Percentiles rank a stretch among this genome's conserved stretches.
Evolutionary conservation across 108 stramenopile species (phyloP).

Genomic region (Stephanodiscus triporus): DNA sequence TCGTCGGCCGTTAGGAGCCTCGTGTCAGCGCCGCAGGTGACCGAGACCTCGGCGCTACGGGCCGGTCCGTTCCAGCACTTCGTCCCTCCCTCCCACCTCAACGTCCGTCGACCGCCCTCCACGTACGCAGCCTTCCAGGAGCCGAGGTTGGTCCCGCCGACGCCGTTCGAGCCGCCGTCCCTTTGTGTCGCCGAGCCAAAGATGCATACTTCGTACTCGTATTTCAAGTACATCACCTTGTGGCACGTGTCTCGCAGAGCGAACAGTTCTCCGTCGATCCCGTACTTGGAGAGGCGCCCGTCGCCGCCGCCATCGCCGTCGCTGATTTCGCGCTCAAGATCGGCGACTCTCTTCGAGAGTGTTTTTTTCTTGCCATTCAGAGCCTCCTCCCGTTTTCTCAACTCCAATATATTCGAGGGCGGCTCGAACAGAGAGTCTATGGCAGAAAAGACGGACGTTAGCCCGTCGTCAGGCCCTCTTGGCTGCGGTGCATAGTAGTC

Average conservation of each 20-base stretch:
- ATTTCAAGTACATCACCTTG: slow-evolving; percentile 65
- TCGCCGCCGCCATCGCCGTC: slow-evolving; percentile 30
- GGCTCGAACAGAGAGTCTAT: slow-evolving; percentile 1
- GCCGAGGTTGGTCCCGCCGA: slow-evolving; percentile 64
- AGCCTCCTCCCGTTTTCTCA: slow-evolving; percentile 2
- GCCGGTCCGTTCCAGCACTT: slow-evolving; percentile 88
- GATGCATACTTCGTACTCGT: slow-evolving; percentile 82
- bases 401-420: slow-evolving; percentile 4
- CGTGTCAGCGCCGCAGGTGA: slow-evolving; percentile 75
- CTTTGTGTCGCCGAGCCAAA: slow-evolving; percentile 70
- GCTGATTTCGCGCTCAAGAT: slow-evolving; percentile 55
- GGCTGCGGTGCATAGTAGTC: slow-evolving; percentile 51
- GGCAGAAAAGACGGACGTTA: slow-evolving; percentile 39
- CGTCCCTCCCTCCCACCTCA: slow-evolving; percentile 68
- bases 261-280: slow-evolving; percentile 69
- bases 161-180: slow-evolving; percentile 48
- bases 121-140: slow-evolving; percentile 46
- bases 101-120: slow-evolving; percentile 48
- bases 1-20: slow-evolving; percentile 78
- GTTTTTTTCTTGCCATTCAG: slow-evolving; percentile 13
- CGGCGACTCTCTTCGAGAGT: slow-evolving; percentile 38
- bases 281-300: slow-evolving; percentile 56
- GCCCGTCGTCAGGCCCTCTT: slow-evolving; percentile 47
- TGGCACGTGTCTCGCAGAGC: slow-evolving; percentile 65
- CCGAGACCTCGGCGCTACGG: slow-evolving; percentile 67